These are phyloP conservation scores for Penicillium sp. DNA, from an alignment of 2,329 filamentous ascomycete genomes.

Conservation along the genomic window DNA sequence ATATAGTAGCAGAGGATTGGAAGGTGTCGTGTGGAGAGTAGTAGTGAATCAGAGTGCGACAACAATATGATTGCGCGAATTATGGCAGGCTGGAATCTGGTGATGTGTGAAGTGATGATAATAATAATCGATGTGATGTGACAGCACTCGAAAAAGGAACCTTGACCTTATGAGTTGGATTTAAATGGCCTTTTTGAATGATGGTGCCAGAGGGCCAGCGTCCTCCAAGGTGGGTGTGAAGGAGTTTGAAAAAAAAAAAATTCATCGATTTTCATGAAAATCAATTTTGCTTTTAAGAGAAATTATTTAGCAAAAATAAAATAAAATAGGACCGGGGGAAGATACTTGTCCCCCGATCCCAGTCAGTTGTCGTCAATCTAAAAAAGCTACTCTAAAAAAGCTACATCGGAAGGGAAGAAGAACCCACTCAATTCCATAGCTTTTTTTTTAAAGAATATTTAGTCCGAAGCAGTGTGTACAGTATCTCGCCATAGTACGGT, in stretches of 20 bases:
- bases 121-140: neutral
- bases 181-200: conserved; percentile 7
- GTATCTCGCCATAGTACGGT: conserved; percentile 6
- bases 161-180: conserved; percentile 3
- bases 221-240: conserved; percentile 14
- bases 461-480: conserved; percentile 15
- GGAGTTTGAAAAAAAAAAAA: conserved; percentile 8
- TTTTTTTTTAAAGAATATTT: conserved; percentile 13
- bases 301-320: conserved; percentile 12
- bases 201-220: conserved; percentile 11
- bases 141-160: conserved; percentile 1
- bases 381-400: conserved; percentile 9
- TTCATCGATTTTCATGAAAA: neutral
- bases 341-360: conserved; percentile 3
- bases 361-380: conserved; percentile 16
- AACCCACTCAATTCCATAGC: conserved; percentile 25
- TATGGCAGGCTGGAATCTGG: conserved; percentile 5
- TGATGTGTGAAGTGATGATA: neutral
- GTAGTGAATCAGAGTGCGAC: conserved; percentile 5
- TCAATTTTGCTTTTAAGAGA: neutral
- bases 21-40: neutral
- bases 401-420: conserved; percentile 11
- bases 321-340: conserved; percentile 15
- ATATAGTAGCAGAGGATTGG: neutral
- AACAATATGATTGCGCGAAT: conserved; percentile 1